A percentile compares a stretch with the other conserved stretches of the same genome.
Conservation (phyloP, 2,329 filamentous ascomycete species). For the Sarocladiaceae sp. region DNA sequence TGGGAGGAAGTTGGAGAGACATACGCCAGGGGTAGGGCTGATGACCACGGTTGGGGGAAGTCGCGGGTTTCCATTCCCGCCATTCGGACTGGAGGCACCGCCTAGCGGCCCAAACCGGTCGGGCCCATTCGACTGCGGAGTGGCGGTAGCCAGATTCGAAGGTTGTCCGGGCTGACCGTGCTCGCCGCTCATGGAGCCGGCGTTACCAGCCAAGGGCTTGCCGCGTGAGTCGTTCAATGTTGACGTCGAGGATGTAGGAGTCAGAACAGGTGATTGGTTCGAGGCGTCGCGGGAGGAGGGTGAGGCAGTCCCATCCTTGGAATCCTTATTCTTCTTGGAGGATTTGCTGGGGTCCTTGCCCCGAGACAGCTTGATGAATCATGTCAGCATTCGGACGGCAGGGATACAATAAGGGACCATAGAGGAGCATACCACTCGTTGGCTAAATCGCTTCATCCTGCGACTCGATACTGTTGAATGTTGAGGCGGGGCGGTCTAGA, state of each 20-base stretch:
- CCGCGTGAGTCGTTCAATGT: slow-evolving; percentile 79
- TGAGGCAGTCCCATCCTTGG: slow-evolving; percentile 72
- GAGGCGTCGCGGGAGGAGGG: slow-evolving; percentile 55
- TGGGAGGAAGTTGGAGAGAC: slow-evolving; percentile 23
- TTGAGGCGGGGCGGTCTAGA: slow-evolving; percentile 2
- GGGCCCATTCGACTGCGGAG: slow-evolving; percentile 27
- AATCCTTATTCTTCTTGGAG: slow-evolving; percentile 66
- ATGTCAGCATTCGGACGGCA: slow-evolving; percentile 4
- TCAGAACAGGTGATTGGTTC: slow-evolving; percentile 58
- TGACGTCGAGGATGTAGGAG: slow-evolving; percentile 84
- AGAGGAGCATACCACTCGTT: slow-evolving; percentile 76
- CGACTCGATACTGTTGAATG: slow-evolving; percentile 13
- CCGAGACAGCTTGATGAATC: slow-evolving; percentile 69
- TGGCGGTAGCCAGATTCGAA: slow-evolving; percentile 28
- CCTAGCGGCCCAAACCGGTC: slow-evolving; percentile 36
- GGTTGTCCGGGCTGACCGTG: slow-evolving; percentile 34
- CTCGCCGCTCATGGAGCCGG: slow-evolving; percentile 36
- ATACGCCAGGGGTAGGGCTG: slow-evolving; percentile 86
- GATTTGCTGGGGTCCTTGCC: slow-evolving; percentile 84
- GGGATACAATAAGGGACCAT: slow-evolving; percentile 6
- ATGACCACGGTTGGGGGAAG: slow-evolving; percentile 86
- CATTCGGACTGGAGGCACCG: slow-evolving; percentile 29
- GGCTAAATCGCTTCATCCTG: slow-evolving; percentile 95
- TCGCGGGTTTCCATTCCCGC: slow-evolving; percentile 25
- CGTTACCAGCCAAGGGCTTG: slow-evolving; percentile 65